Conservation (phyloP, 2,329 filamentous ascomycete genomes). For the Gyromitra esculenta region DNA sequence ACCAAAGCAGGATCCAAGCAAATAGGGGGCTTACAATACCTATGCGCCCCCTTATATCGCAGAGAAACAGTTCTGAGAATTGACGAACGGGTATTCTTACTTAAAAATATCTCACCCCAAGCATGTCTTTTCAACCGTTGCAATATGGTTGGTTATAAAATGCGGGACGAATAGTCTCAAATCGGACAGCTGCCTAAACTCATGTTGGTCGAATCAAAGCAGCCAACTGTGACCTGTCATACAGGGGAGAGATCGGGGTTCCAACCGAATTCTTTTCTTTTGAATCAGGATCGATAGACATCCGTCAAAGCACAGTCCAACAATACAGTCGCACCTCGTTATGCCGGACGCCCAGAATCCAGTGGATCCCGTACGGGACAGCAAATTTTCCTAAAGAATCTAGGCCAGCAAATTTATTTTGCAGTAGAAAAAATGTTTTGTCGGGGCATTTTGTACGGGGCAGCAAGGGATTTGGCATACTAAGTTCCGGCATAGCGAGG, state of each 20-base stretch:
- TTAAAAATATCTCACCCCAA: neutral
- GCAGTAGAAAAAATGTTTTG: no score
- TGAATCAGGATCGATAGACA: neutral
- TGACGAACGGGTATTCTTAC: neutral
- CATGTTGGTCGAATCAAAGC: neutral
- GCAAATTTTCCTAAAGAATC: no score
- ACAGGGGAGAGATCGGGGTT: neutral
- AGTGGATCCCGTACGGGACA: no score
- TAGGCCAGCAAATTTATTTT: no score
- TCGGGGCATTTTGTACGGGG: no score
- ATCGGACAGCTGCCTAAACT: neutral
- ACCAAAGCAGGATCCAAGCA: neutral
- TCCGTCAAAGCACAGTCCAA: neutral
- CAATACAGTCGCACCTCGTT: no score
- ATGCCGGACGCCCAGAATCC: no score
- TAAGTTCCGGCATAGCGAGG: no score
- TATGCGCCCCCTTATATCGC: neutral
- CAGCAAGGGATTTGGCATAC: no score
- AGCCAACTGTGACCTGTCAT: constrained; percentile 10
- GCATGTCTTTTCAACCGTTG: neutral
- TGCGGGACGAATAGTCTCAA: neutral
- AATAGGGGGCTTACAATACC: neutral
- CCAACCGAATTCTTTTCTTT: neutral
- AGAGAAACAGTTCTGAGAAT: neutral
- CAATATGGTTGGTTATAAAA: constrained; percentile 1